Percentiles rank a stretch among this genome's conserved stretches.
Evolutionary conservation across 208 protist genomes (phyloP).

Genomic region (Endotrypanum monterogeii): DNA sequence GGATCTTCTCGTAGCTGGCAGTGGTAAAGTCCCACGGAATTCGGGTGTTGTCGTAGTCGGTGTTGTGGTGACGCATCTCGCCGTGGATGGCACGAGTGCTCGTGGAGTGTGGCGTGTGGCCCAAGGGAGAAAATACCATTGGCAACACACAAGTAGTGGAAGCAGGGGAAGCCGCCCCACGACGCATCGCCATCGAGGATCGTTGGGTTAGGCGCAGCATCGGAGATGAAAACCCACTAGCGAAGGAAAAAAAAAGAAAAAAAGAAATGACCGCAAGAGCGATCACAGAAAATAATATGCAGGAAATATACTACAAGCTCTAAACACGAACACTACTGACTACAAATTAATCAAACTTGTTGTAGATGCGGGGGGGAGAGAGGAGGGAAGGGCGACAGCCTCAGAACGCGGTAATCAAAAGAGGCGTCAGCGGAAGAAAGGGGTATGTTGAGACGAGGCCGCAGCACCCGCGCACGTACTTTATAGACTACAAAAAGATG

Average conservation of each 20-base stretch:
- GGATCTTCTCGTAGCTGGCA: conserved; percentile 86
- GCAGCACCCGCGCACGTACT: too few relatives aligned
- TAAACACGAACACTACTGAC: too few relatives aligned
- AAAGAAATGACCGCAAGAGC: not conserved
- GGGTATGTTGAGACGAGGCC: too few relatives aligned
- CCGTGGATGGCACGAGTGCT: conserved; percentile 58
- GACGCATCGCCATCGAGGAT: conserved; percentile 3
- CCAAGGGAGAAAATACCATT: not conserved
- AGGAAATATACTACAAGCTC: too few relatives aligned
- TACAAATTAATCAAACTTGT: too few relatives aligned
- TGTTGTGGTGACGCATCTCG: conserved; percentile 88
- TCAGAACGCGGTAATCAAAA: too few relatives aligned
- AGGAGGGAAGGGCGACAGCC: too few relatives aligned
- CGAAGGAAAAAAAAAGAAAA: not conserved
- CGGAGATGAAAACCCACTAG: not conserved
- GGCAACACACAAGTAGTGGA: not conserved
- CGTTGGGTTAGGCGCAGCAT: not conserved
- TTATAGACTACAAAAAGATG: too few relatives aligned
- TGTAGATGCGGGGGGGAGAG: too few relatives aligned
- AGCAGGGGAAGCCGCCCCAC: not conserved
- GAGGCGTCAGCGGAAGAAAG: too few relatives aligned
- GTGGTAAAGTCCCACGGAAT: conserved; percentile 94
- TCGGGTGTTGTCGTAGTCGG: conserved; percentile 88
- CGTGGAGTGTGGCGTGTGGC: not conserved
- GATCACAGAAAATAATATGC: too few relatives aligned